Conservation (phyloP, 306 rosid species). For the Acacia acuminata region DNA sequence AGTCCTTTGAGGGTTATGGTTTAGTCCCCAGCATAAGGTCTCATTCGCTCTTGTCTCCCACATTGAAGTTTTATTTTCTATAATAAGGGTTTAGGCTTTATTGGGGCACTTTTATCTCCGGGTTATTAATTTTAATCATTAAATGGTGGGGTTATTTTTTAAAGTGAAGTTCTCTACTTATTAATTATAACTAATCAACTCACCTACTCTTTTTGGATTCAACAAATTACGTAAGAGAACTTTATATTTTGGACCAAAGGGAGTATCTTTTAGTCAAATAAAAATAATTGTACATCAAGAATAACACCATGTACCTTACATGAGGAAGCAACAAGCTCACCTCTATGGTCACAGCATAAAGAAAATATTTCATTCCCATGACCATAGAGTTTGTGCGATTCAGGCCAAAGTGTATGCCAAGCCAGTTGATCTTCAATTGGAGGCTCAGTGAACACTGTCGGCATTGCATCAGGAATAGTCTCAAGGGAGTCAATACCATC, state of each 20-base stretch:
- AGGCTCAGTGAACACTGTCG: constrained; percentile 78
- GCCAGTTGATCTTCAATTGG: constrained; percentile 97
- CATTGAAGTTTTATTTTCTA: not conserved
- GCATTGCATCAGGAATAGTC: constrained; percentile 90
- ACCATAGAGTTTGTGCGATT: constrained; percentile 96
- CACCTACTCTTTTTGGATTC: not conserved
- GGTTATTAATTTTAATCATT: not conserved
- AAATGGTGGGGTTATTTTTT: not conserved
- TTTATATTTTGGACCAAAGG: not conserved
- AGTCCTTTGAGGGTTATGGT: not conserved
- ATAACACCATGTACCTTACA: constrained; percentile 72
- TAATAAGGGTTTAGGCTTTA: not conserved
- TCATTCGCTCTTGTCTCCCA: not conserved
- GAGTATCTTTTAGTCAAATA: not conserved
- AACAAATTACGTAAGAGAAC: not conserved
- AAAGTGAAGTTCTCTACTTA: not conserved
- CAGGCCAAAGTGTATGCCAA: constrained; percentile 99
- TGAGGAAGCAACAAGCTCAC: constrained; percentile 90
- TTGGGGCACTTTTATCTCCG: not conserved
- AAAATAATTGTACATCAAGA: constrained; percentile 19
- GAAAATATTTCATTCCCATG: constrained; percentile 96
- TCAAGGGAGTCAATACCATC: constrained; percentile 81
- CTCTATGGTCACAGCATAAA: constrained; percentile 80
- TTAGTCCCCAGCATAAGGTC: not conserved
- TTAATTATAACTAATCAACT: not conserved